Evolutionary conservation across 441 rosid genomes (phyloP).

Genomic region (Pelargonium exstipulatum): DNA sequence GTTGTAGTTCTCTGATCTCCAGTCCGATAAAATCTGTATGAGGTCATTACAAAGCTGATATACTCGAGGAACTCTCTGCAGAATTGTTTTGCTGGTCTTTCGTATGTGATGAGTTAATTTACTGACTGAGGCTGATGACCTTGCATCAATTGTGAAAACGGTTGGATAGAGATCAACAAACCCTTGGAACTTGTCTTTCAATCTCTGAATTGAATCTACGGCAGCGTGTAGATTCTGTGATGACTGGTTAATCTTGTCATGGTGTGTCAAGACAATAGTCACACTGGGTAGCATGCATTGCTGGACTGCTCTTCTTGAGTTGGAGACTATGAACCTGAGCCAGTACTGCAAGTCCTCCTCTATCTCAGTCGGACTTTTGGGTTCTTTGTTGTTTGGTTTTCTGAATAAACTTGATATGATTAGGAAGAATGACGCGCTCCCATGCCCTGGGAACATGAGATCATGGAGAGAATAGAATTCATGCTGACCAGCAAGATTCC

Average conservation of each 20-base stretch:
- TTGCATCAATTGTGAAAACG: conserved; percentile 80
- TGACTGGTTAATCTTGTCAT: conserved; percentile 57
- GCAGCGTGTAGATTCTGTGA: conserved; percentile 52
- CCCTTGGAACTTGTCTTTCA: conserved; percentile 69
- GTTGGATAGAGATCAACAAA: conserved; percentile 69
- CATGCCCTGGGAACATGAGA: conserved; percentile 87
- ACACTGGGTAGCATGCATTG: conserved; percentile 84
- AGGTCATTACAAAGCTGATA: conserved; percentile 88
- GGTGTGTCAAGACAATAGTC: conserved; percentile 73
- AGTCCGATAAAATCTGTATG: conserved; percentile 62
- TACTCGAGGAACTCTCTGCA: conserved; percentile 73
- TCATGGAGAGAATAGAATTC: conserved; percentile 84
- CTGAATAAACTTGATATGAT: conserved; percentile 72
- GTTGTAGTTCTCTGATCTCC: conserved; percentile 71
- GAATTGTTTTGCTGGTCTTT: conserved; percentile 64
- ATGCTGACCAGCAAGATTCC: conserved; percentile 96
- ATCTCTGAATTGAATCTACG: conserved; percentile 49
- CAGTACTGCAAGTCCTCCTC: conserved; percentile 88
- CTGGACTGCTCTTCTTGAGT: conserved; percentile 64
- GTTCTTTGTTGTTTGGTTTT: conserved; percentile 75
- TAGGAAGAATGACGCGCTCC: conserved; percentile 73
- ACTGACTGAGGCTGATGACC: conserved; percentile 77
- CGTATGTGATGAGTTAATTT: conserved; percentile 66
- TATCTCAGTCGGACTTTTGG: conserved; percentile 63
- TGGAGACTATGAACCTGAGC: conserved; percentile 84